Percentiles rank a stretch among this genome's conserved stretches.
These are phyloP conservation scores for Penicillium canescens DNA, from an alignment of 495 filamentous ascomycete species.

Conservation along the genomic window DNA sequence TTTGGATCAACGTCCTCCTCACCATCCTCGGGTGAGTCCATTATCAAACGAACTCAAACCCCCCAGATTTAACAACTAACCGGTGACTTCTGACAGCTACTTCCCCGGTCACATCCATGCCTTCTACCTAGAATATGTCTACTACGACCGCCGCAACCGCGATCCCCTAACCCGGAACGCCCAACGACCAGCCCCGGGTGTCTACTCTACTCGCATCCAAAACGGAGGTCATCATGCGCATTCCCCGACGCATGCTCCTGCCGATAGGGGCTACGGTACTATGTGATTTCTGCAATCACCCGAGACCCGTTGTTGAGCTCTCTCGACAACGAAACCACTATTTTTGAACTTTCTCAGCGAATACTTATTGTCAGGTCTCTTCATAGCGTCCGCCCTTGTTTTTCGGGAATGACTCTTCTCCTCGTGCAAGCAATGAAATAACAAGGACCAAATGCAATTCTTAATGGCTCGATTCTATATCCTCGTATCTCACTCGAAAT, in stretches of 20 bases:
- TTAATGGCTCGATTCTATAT: too few species aligned
- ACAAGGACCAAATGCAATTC: too few species aligned
- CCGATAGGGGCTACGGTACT: constrained; percentile 48
- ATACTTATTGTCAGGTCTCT: not conserved
- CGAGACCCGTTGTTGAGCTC: not conserved
- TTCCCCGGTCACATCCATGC: constrained; percentile 85
- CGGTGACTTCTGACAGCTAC: constrained; percentile 47
- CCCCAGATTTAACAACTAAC: constrained; percentile 4
- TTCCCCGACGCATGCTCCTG: not conserved
- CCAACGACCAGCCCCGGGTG: constrained; percentile 59
- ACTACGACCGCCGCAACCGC: constrained; percentile 70
- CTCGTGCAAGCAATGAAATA: too few species aligned
- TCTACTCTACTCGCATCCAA: constrained; percentile 82
- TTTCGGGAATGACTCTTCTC: too few species aligned
- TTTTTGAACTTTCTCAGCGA: not conserved
- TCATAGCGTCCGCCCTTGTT: too few species aligned
- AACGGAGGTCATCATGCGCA: constrained; percentile 54
- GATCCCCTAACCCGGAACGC: constrained; percentile 49
- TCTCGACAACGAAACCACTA: constrained; percentile 1
- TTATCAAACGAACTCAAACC: not conserved
- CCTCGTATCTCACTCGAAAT: too few species aligned
- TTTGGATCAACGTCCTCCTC: constrained; percentile 64
- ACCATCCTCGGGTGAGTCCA: constrained; percentile 58
- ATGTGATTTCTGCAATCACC: constrained; percentile 22
- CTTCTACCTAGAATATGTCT: constrained; percentile 89